phyloP scores from a whole-genome alignment of 352 stramenopile genomes.

The Globisporangium irregulare region DNA sequence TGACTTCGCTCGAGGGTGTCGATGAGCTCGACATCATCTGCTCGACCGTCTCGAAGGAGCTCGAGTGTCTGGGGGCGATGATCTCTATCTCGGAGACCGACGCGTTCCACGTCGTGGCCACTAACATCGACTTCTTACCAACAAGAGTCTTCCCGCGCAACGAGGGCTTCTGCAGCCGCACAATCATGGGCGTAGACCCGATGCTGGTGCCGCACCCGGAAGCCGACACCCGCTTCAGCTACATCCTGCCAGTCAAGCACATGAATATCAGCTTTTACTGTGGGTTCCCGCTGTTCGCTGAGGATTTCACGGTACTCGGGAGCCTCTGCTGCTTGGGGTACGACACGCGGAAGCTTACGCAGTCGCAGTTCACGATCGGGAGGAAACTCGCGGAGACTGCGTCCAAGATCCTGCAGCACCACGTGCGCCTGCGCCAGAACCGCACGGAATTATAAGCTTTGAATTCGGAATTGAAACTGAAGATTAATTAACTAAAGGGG shows the following conservation, averaged over 20 bases:
- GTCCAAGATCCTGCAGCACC: slow-evolving; percentile 27
- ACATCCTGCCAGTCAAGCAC: background rate
- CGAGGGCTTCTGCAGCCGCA: slow-evolving; percentile 20
- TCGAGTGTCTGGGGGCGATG: slow-evolving; percentile 14
- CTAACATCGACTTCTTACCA: slow-evolving; percentile 15
- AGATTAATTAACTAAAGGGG: background rate
- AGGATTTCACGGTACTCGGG: slow-evolving; percentile 48
- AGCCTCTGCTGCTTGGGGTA: slow-evolving; percentile 58
- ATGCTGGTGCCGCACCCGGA: slow-evolving; percentile 20
- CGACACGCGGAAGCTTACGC: slow-evolving; percentile 44
- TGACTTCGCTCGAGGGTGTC: background rate
- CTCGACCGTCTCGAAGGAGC: slow-evolving; percentile 13
- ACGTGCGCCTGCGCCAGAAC: background rate
- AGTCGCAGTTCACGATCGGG: slow-evolving; percentile 56
- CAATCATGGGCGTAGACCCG: slow-evolving; percentile 18
- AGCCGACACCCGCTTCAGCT: slow-evolving; percentile 15
- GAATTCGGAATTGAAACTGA: background rate
- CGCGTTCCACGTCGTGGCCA: slow-evolving; percentile 15
- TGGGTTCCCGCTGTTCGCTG: slow-evolving; percentile 55
- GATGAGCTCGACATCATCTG: slow-evolving; percentile 21
- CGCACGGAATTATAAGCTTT: background rate
- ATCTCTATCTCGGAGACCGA: slow-evolving; percentile 15
- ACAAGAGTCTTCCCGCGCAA: slow-evolving; percentile 12
- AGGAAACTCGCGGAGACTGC: slow-evolving; percentile 53
- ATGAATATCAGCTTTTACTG: slow-evolving; percentile 61